Evolutionary conservation across 345 rosid species (phyloP), one percentile per base, ranked within the genome.

Genomic region (Gossypium thurberi): DNA sequence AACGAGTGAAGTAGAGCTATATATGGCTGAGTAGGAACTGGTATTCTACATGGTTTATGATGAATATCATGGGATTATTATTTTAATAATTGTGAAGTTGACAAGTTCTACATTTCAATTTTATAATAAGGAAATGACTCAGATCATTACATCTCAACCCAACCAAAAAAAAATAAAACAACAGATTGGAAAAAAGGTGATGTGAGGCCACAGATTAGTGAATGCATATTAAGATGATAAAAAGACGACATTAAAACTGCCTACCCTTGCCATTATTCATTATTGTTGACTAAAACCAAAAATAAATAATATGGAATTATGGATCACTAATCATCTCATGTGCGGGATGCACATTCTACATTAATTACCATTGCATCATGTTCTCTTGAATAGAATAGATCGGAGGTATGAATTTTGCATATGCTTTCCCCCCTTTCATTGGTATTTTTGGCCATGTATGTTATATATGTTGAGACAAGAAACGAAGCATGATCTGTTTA

Each of bases 291-390:
- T 26, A 17, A 28, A 9, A 26, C 46, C 59, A 17, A 15, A 20
- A 50, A 50, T 68, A 68, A 68, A 68, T 51, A 26, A 68, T 28
- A 69, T 28, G 46, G 59, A n/a, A 26, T 50, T 28, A 69, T 28
- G 46, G 59, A n/a, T 51, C 46, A 68, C 14, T 21, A 58, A 15
- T 23, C 55, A 50, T 47, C 59, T 68, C 72, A 69, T 69, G 59
- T 69, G 72, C 23, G 23, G 44, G 25, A 28, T 28, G 43, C 25
- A 25, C 43, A 9, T 69, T 69, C 58, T 13, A 50, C 46, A 26
- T 69, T 69, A 69, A 51, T 69, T 51, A 17, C 15, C 59, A 10
- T 58, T 17, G 46, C 59, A 28, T 28, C 72, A 23, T 69, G 46
- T 51, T 51, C 25, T 15, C 47, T 68, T 26, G 47, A 28, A 69